Evolutionary conservation across 179 eudicot species (phyloP).

Genomic region (Actinidia polygama): DNA sequence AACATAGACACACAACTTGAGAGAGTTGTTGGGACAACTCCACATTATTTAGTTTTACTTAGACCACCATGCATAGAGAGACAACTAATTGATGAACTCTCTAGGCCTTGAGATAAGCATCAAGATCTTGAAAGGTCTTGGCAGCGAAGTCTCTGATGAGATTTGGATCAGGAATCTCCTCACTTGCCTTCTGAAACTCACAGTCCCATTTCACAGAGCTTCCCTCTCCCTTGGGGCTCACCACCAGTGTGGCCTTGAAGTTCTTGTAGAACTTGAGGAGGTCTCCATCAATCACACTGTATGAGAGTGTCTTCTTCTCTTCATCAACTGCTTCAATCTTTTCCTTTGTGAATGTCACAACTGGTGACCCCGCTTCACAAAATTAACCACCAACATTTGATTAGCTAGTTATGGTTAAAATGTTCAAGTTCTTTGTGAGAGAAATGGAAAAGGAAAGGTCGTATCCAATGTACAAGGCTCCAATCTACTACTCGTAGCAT

Average conservation of each 20-base stretch:
- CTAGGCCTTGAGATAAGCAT: conserved; percentile 49
- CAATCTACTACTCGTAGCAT: too few species aligned
- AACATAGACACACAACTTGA: too few species aligned
- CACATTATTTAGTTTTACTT: too few species aligned
- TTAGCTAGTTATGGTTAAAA: not conserved
- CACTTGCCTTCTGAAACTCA: conserved; percentile 57
- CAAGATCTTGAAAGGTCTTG: conserved; percentile 57
- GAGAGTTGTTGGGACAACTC: too few species aligned
- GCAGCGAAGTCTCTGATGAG: conserved; percentile 56
- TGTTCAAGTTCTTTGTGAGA: too few species aligned
- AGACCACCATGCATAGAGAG: too few species aligned
- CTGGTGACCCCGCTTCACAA: conserved; percentile 29
- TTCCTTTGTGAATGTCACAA: conserved; percentile 54
- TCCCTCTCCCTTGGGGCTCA: conserved; percentile 60
- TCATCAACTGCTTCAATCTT: conserved; percentile 72
- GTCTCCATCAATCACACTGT: conserved; percentile 69
- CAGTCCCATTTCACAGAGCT: conserved; percentile 59
- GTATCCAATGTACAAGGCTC: too few species aligned
- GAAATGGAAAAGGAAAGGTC: too few species aligned
- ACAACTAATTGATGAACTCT: too few species aligned
- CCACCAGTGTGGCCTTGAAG: conserved; percentile 62
- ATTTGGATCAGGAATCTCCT: conserved; percentile 52
- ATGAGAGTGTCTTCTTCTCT: conserved; percentile 54
- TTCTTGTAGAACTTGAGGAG: conserved; percentile 57
- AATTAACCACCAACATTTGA: not conserved